Base-by-base conservation (phyloP, 139 green algal species). In the Chlamydomonas applanata region DNA sequence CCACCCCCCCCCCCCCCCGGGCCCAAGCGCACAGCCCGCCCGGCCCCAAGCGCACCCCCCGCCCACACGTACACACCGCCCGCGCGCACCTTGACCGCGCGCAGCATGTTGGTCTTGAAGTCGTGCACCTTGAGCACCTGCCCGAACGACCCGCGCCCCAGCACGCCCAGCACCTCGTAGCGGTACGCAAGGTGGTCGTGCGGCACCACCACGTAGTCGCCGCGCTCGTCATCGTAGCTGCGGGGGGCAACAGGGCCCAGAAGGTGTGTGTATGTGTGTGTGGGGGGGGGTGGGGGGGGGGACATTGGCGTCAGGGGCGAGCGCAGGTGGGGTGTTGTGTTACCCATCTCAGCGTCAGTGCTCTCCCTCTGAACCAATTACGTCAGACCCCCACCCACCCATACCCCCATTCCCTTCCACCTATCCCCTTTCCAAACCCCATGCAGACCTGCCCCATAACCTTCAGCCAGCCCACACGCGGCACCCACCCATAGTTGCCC, bases 121-220 rank as follows among this genome's bases (percentile, higher is more conserved):
- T 97, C 92, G 54, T 91, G 85, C 46, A 88, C 91, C 79, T 93
- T 93, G 67, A 96, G 65, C 64, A 97, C 92, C 79, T 93, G 91
- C 13, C 92, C 92, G 79, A 97, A 97, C 59, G 69, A 89, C 34
- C 92, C 92, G 59, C 92, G 92, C 34, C 92, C 92, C 73, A 97
- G 73, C 11, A 90, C 54, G 7, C 67, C 70, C 29, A 92, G 73
- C 25, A 95, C 79, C 74, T 90, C 85, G 65, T 79, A 90, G 0
- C 85, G 76, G 80, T 94, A 97, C 0, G 74, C 84, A 16, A 97
- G 67, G 77, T 97, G 91, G 76, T 97, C 92, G 46, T 87, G 82
- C 11, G 75, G 30, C 24, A 92, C 81, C 13, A 84, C 71, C 1
- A 56, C 20, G 74, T 94, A 94, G 71, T 97, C 91, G 7, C 91